Conservation (phyloP, 495 filamentous ascomycete genomes). For the Friedmanniomyces simplex region DNA sequence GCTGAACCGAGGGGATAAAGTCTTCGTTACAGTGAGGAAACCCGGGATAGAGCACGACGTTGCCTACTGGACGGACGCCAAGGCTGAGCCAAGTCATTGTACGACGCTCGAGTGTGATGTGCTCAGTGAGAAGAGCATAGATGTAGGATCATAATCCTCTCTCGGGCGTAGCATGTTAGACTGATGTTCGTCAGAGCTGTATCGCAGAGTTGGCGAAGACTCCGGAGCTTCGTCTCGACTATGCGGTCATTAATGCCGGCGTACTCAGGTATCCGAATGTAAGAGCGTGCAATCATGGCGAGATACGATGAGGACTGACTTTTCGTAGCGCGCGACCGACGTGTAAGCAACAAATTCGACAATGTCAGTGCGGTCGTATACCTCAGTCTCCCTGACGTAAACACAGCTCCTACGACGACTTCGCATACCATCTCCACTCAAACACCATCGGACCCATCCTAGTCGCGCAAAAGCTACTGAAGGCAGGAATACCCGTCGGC, state of each 20-base stretch:
- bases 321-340: slow-evolving; percentile 37
- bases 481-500: slow-evolving; percentile 35
- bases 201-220: slow-evolving; percentile 27
- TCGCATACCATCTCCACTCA: slow-evolving; percentile 44
- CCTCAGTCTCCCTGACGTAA: not conserved
- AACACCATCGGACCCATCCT: slow-evolving; percentile 50
- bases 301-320: slow-evolving; percentile 20
- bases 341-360: slow-evolving; percentile 30
- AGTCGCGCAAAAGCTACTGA: slow-evolving; percentile 42
- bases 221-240: slow-evolving; percentile 35
- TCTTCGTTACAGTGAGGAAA: slow-evolving; percentile 44
- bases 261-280: slow-evolving; percentile 48
- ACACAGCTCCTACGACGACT: slow-evolving; percentile 39
- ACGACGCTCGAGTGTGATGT: slow-evolving; percentile 44
- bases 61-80: slow-evolving; percentile 33
- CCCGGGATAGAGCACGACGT: slow-evolving; percentile 30
- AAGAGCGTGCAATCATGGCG: slow-evolving; percentile 15
- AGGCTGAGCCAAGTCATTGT: slow-evolving; percentile 32
- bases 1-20: slow-evolving; percentile 36
- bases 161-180: slow-evolving; percentile 7
- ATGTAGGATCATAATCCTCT: slow-evolving; percentile 19
- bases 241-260: slow-evolving; percentile 48
- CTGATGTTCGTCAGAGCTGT: slow-evolving; percentile 20
- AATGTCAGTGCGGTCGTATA: not conserved
- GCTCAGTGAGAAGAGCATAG: slow-evolving; percentile 40